Evolutionary conservation across 495 filamentous ascomycete genomes (phyloP).

Genomic region (Penicillium cosmopolitanum): DNA sequence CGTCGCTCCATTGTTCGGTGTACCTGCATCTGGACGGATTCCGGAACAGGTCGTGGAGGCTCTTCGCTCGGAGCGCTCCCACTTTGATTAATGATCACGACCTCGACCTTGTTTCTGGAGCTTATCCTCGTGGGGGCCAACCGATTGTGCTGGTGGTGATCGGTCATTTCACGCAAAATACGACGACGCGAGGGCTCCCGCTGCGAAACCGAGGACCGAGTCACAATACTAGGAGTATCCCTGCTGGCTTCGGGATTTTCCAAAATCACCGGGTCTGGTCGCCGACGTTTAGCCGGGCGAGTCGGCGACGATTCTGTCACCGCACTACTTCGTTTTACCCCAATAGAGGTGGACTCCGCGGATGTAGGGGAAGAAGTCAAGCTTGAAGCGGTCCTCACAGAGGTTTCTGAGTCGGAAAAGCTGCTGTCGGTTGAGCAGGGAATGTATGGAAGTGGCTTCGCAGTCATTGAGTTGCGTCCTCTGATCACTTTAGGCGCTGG

Average conservation of each 20-base stretch:
- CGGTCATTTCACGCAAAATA: constrained; percentile 26
- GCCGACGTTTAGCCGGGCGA: constrained; percentile 35
- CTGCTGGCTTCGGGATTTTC: constrained; percentile 8
- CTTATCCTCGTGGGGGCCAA: background rate
- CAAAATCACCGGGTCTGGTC: constrained; percentile 20
- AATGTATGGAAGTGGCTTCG: constrained; percentile 17
- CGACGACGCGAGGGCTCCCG: constrained; percentile 14
- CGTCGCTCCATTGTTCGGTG: constrained; percentile 27
- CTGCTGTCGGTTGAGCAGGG: constrained; percentile 33
- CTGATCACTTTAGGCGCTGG: constrained; percentile 10
- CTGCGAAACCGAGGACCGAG: constrained; percentile 17
- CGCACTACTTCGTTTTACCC: constrained; percentile 27
- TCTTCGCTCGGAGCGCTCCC: constrained; percentile 1
- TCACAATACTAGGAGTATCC: background rate
- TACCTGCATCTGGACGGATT: constrained; percentile 20
- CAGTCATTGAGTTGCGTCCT: constrained; percentile 14
- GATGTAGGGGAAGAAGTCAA: constrained; percentile 40
- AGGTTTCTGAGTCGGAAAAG: constrained; percentile 23
- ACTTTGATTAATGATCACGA: constrained; percentile 42
- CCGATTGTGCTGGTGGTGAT: constrained; percentile 8
- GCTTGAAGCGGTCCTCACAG: constrained; percentile 29
- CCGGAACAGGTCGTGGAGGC: constrained; percentile 1
- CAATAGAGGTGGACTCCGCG: constrained; percentile 27
- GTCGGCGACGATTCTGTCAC: constrained; percentile 17
- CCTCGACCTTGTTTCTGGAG: constrained; percentile 33